These are phyloP conservation scores for Rugonectria rugulosa DNA, from an alignment of 2,329 filamentous ascomycete genomes.

Conservation along the genomic window DNA sequence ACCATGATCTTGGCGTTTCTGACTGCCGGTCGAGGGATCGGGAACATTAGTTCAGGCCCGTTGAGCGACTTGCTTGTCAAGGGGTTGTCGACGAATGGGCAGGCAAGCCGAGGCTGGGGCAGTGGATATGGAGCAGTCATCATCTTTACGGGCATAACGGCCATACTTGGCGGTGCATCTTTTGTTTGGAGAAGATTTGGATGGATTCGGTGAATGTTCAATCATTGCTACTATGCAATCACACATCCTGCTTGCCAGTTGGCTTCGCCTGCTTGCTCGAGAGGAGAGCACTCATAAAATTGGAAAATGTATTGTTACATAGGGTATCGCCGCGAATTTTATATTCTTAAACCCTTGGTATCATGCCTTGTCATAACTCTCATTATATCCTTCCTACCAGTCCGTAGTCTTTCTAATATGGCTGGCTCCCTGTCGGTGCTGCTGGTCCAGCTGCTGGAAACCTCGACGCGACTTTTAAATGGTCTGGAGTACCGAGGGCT, in stretches of 20 bases:
- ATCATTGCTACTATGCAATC: too few relatives aligned
- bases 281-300: too few relatives aligned
- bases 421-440: too few relatives aligned
- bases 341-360: too few relatives aligned
- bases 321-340: too few relatives aligned
- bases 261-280: too few relatives aligned
- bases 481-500: conserved; percentile 31
- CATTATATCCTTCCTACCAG: too few relatives aligned
- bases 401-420: too few relatives aligned
- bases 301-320: too few relatives aligned
- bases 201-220: conserved; percentile 52
- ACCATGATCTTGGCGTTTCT: conserved; percentile 63
- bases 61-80: conserved; percentile 58
- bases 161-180: conserved; percentile 25
- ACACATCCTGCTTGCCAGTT: too few relatives aligned
- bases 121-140: conserved; percentile 62
- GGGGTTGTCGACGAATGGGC: conserved; percentile 50
- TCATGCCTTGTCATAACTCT: too few relatives aligned
- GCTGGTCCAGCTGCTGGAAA: conserved; percentile 18
- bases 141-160: conserved; percentile 57
- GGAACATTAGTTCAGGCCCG: conserved; percentile 63
- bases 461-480: conserved; percentile 30
- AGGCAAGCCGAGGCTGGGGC: conserved; percentile 53
- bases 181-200: conserved; percentile 27
- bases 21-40: conserved; percentile 63